Evolutionary conservation across 441 rosid genomes (phyloP).

Genomic region (Rhodomyrtus psidioides): DNA sequence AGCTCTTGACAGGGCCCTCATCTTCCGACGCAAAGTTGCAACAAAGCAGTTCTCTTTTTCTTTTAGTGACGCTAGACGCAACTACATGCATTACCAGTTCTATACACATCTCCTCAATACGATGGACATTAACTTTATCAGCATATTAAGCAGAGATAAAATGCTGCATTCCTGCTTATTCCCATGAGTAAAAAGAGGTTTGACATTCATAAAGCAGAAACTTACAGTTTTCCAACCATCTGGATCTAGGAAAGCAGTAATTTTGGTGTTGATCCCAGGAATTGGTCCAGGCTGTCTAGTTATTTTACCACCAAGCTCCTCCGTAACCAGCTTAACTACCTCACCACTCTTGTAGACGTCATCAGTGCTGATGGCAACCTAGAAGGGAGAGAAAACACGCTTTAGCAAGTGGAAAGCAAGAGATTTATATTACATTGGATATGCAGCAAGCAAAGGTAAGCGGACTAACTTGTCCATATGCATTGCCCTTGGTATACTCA

Average conservation of each 20-base stretch:
- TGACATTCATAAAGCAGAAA: background rate
- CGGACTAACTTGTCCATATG: conserved; percentile 72
- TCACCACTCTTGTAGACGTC: conserved; percentile 96
- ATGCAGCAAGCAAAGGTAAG: background rate
- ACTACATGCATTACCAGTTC: background rate
- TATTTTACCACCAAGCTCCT: conserved; percentile 93
- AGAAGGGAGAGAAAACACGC: background rate
- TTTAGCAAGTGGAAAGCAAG: background rate
- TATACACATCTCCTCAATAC: background rate
- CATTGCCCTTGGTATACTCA: conserved; percentile 92
- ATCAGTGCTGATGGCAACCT: conserved; percentile 83
- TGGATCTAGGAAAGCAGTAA: conserved; percentile 78
- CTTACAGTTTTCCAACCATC: conserved; percentile 99
- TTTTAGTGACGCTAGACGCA: background rate
- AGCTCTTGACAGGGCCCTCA: background rate
- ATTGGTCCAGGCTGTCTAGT: conserved; percentile 82
- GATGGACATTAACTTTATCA: background rate
- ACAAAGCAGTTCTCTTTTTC: background rate
- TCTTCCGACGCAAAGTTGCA: background rate
- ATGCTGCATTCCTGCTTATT: background rate
- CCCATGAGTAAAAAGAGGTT: background rate
- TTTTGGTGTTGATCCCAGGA: conserved; percentile 88
- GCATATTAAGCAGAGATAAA: background rate
- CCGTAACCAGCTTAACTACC: conserved; percentile 53
- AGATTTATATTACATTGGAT: background rate